phyloP scores from a whole-genome alignment of 179 eudicot species.

The Beta corolliflora region DNA sequence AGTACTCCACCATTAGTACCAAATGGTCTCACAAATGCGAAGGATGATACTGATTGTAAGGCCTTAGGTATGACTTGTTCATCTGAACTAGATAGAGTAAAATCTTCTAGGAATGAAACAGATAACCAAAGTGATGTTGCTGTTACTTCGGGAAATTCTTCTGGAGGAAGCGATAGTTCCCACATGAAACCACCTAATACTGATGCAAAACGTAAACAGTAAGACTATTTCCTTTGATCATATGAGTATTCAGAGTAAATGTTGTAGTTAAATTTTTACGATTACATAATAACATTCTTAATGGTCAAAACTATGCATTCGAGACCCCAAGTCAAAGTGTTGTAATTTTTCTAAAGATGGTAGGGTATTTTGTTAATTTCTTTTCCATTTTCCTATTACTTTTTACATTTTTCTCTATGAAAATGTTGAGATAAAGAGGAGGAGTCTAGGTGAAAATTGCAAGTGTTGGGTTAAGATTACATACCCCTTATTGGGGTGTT shows the following conservation, averaged over 20 bases:
- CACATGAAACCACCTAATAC: slow-evolving; percentile 44
- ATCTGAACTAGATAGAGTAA: slow-evolving; percentile 32
- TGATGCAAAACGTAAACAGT: slow-evolving; percentile 79
- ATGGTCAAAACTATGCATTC: too few species aligned
- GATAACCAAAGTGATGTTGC: slow-evolving; percentile 33
- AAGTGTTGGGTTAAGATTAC: too few species aligned
- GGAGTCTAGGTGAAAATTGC: too few species aligned
- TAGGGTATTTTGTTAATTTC: too few species aligned
- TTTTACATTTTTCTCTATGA: too few species aligned
- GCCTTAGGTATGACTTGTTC: slow-evolving; percentile 31
- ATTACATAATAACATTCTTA: too few species aligned
- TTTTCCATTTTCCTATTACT: too few species aligned
- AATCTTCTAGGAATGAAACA: slow-evolving; percentile 17
- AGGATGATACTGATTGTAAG: slow-evolving; percentile 32
- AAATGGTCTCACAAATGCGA: slow-evolving; percentile 22
- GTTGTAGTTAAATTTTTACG: too few species aligned
- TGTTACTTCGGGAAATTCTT: slow-evolving; percentile 31
- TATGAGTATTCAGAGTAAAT: background rate
- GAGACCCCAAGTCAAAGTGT: too few species aligned
- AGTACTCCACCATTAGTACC: slow-evolving; percentile 12
- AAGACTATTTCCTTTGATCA: slow-evolving; percentile 27
- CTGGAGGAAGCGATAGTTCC: slow-evolving; percentile 34
- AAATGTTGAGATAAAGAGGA: too few species aligned
- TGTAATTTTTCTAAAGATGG: too few species aligned
- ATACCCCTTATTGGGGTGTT: too few species aligned